Evolutionary conservation across 306 rosid species (phyloP).

Genomic region (Dryas alaskensis): DNA sequence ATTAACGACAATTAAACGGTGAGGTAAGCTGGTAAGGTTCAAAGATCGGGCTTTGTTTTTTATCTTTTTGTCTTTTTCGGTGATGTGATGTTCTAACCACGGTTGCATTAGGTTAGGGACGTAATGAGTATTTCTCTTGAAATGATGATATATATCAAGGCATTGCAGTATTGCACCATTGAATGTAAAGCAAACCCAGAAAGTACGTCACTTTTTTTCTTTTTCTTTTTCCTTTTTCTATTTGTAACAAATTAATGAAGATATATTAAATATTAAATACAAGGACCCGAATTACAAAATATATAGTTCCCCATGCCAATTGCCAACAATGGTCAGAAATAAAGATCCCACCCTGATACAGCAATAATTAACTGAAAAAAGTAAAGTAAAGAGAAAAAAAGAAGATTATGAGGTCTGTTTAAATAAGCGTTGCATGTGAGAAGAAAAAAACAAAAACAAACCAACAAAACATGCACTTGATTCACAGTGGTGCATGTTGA

Average conservation of each 20-base stretch:
- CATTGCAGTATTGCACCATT: neutral
- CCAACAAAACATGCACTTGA: neutral
- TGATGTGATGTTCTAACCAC: too few relatives aligned
- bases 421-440: slow-evolving; percentile 3
- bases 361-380: slow-evolving; percentile 34
- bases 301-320: slow-evolving; percentile 19
- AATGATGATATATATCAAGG: neutral
- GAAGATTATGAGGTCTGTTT: slow-evolving; percentile 15
- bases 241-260: slow-evolving; percentile 11
- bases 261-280: slow-evolving; percentile 34
- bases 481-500: neutral
- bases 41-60: too few relatives aligned
- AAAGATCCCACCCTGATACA: slow-evolving; percentile 34
- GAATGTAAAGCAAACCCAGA: neutral
- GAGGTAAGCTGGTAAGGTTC: too few relatives aligned
- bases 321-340: slow-evolving; percentile 44
- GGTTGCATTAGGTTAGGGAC: neutral
- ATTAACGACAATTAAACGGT: too few relatives aligned
- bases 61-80: too few relatives aligned
- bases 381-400: slow-evolving; percentile 18
- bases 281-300: slow-evolving; percentile 38
- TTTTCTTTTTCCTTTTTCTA: neutral
- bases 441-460: neutral
- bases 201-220: neutral
- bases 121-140: neutral